Conservation (phyloP, 352 stramenopile species). For the Phytophthora citricola region DNA sequence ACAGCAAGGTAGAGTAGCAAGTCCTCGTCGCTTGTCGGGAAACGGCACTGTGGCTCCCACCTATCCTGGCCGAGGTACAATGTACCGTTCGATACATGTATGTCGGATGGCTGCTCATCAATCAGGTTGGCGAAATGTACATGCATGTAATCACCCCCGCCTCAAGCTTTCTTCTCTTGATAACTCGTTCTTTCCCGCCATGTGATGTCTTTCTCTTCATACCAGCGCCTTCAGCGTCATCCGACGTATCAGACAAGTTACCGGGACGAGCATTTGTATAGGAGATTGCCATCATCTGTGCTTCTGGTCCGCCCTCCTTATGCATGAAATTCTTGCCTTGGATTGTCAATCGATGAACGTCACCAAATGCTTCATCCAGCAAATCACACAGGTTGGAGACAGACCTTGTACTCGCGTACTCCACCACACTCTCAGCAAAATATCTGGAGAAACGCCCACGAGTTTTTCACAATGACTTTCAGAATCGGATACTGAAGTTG, state of each 20-base stretch:
- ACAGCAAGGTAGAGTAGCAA: constrained; percentile 17
- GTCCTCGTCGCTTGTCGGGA: not conserved
- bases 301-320: not conserved
- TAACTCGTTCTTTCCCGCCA: too few species aligned
- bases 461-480: not conserved
- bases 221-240: too few species aligned
- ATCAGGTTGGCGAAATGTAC: not conserved
- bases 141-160: too few species aligned
- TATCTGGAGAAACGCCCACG: not conserved
- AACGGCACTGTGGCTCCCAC: too few species aligned
- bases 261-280: not conserved
- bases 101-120: not conserved
- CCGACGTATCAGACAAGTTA: too few species aligned
- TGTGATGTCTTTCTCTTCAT: too few species aligned
- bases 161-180: too few species aligned
- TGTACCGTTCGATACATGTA: too few species aligned
- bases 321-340: constrained; percentile 5
- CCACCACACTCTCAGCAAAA: not conserved
- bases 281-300: constrained; percentile 9
- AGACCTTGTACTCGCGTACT: not conserved
- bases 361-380: constrained; percentile 8
- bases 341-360: not conserved
- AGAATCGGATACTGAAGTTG: too few species aligned
- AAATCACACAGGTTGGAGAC: constrained; percentile 1
- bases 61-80: too few species aligned